phyloP scores from a whole-genome alignment of 2,329 filamentous ascomycete species.

The Pleoardoris graminearum region DNA sequence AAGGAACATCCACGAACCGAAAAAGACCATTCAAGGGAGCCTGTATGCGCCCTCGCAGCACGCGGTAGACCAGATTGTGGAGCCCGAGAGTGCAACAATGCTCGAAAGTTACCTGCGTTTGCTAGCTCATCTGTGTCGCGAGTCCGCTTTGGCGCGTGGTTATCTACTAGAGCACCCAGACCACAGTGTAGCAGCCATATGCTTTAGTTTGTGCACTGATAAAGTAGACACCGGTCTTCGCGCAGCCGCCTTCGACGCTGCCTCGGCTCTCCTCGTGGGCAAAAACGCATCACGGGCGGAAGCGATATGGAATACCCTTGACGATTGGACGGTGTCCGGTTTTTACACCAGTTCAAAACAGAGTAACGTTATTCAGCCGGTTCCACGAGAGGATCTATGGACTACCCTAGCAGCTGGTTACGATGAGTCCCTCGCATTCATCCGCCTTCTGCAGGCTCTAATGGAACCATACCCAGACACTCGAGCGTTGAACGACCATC shows the following conservation, averaged over 20 bases:
- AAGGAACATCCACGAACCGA: conserved; percentile 73
- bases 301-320: conserved; percentile 77
- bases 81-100: conserved; percentile 95
- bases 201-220: conserved; percentile 79
- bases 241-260: conserved; percentile 79
- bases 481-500: conserved; percentile 67
- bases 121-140: conserved; percentile 76
- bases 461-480: conserved; percentile 67
- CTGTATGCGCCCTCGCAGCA: conserved; percentile 48
- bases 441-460: conserved; percentile 74
- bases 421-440: conserved; percentile 83
- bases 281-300: conserved; percentile 70
- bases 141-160: conserved; percentile 71
- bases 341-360: conserved; percentile 41
- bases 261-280: conserved; percentile 74
- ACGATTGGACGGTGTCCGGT: conserved; percentile 67
- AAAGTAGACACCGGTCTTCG: conserved; percentile 75
- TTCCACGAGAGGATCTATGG: conserved; percentile 57
- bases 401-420: conserved; percentile 76
- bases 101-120: conserved; percentile 90
- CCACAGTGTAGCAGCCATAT: conserved; percentile 71
- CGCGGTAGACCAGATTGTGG: conserved; percentile 64
- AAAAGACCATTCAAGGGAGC: conserved; percentile 64
- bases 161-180: conserved; percentile 72
- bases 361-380: conserved; percentile 25